Percentiles rank a stretch among this genome's conserved stretches.
Conservation (phyloP, 768 basidiomycete species). For the Tylopilus felleus region DNA sequence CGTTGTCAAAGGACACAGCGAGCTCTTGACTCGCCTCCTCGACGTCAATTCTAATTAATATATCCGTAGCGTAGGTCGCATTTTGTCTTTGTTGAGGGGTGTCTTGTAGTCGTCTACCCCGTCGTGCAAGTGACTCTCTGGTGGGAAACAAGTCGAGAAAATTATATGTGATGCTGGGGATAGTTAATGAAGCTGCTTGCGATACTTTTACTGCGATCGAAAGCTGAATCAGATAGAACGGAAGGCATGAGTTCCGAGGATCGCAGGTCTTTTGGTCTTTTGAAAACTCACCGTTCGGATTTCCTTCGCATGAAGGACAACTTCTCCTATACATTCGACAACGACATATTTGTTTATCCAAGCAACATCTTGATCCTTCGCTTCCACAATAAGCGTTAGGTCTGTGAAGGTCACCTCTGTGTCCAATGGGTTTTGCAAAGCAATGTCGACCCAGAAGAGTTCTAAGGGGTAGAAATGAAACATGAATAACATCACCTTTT, state of each 20-base stretch:
- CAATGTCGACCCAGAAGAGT: conserved; percentile 72
- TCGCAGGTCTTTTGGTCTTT: background rate
- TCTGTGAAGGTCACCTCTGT: conserved; percentile 68
- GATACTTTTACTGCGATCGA: conserved; percentile 58
- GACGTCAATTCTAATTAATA: conserved; percentile 57
- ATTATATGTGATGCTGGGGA: conserved; percentile 59
- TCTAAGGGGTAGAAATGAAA: conserved; percentile 40
- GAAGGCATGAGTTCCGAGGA: background rate
- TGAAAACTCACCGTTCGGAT: conserved; percentile 51
- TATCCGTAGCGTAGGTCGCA: conserved; percentile 70
- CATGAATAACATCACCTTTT: background rate
- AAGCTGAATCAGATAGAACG: conserved; percentile 39
- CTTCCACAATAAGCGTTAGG: conserved; percentile 54
- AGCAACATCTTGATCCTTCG: conserved; percentile 27
- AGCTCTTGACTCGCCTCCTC: conserved; percentile 65
- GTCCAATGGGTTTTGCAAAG: conserved; percentile 67
- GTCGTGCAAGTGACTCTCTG: conserved; percentile 60
- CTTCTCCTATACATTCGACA: conserved; percentile 58
- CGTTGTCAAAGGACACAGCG: conserved; percentile 51
- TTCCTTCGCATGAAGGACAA: conserved; percentile 62
- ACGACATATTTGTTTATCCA: conserved; percentile 43
- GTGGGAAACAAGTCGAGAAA: conserved; percentile 74
- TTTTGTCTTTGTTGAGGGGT: conserved; percentile 67
- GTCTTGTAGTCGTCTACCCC: conserved; percentile 74
- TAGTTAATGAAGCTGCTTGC: conserved; percentile 47